Evolutionary conservation across 768 basidiomycete genomes (phyloP), one percentile per base, ranked within the genome.

Genomic region (Royoungia palumana): DNA sequence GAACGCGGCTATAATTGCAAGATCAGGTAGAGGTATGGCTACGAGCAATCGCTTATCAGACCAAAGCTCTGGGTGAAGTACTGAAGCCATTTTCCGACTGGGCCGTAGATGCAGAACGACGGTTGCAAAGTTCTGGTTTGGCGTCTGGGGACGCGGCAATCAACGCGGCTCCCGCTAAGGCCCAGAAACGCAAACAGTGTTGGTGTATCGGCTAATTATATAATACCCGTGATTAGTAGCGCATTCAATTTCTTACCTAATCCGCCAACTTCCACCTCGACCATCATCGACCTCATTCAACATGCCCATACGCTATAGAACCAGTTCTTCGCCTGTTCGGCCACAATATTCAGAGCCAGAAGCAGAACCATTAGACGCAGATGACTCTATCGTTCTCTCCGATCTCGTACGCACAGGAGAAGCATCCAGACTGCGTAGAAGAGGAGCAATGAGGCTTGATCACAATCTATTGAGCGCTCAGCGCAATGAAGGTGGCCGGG

Each of bases 321-420:
- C 37, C 47, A 41, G 44, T 28, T 39, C 56, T 19, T 41, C 48
- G 11, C 50, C 53, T 6, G 19, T 38, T 9, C 47, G 21, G 3
- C 52, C 61, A 30, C 22, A 19, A 19, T 46, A 49, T 20, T 46
- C 51, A 39, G 66, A 65, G 24, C 21, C 36, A 19, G n/a, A n/a
- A n/a, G 39, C 63, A 21, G 59, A 70, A 20, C 70, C 66, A 22
- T 70, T 71, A 32, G 82, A 85, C 50, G 75, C 72, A 2, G 86
- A 89, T 56, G 82, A 82, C 59, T 75, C 81, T 27, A 83, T 89
- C 47, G 78, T 87, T 17, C 76, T 88, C 38, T 85, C 83, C 2
- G 86, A 88, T 64, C 75, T 89, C 35, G 74, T 88, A 14, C 82
- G 87, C 43, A 82, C 82, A 1, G 87, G 81, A 14, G 87, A 89